Evolutionary conservation across 1,284 basidiomycete species (phyloP), one percentile per base, ranked within the genome.

Genomic region (Ganoderma leucocontextum): DNA sequence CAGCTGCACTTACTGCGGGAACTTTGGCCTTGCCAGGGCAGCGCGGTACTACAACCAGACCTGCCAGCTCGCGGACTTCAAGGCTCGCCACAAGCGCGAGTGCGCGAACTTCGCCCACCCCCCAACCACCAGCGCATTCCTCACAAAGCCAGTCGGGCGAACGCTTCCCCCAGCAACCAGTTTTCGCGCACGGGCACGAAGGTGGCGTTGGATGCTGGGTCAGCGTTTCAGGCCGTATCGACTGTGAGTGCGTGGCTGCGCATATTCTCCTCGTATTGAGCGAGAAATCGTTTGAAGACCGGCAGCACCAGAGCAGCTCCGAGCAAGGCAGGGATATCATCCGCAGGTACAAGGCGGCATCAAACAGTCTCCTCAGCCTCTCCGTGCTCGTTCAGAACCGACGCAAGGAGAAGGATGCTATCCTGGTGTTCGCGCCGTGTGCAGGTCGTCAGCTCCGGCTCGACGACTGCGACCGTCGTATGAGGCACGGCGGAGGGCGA

Each of bases 21-120:
- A 22, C 29, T 5, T 17, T 29, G 29, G 29, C 2, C 33, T 29
- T 42, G 22, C 10, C 35, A 71, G 70, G 25, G 49, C 70, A 12
- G 70, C 64, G 13, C 61, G 64, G 44, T 71, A 71, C 38, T 71
- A 66, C 70, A 38, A 68, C 53, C 66, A 64, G 12, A 63, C 57
- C 4, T 71, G 70, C 58, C 70, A 71, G 13, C 62, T 66, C n/a
- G 64, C 64, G 2, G 64, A 71, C 61, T 71, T 68, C 64, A 71
- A 71, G 47, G 42, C 66, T 0, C 62, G 66, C 12, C 70, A 71
- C 60, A 71, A 71, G 36, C 70, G 64, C 39, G 70, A 71, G 13
- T 71, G 70, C 33, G 70, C 64, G 29, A 64, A 68, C 42, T 71
- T 71, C 44, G 53, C 29, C n/a, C n/a, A 68, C 15, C 66, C 70